Percentiles rank a stretch among this genome's conserved stretches.
Evolutionary conservation across 768 basidiomycete species (phyloP).

Genomic region (Naganishia friedmannii): DNA sequence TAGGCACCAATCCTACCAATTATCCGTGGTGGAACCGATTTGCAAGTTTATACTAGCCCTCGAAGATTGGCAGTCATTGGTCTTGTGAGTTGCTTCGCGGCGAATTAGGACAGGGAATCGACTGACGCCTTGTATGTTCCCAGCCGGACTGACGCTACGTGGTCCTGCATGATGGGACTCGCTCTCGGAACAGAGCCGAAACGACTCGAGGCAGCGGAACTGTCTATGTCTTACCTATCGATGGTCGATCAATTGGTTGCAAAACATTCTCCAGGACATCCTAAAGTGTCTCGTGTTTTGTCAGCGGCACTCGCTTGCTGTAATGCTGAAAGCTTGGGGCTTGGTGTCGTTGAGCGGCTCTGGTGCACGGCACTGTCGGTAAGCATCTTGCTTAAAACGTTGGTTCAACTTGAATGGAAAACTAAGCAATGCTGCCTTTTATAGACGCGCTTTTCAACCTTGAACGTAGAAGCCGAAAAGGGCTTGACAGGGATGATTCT

Average conservation of each 20-base stretch:
- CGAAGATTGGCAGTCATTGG: slow-evolving; percentile 7
- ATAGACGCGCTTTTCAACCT: neutral
- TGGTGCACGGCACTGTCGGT: slow-evolving; percentile 10
- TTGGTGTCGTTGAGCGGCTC: neutral
- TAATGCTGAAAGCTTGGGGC: neutral
- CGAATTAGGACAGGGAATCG: neutral
- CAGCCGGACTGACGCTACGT: neutral
- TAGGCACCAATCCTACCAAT: neutral
- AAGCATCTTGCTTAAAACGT: neutral
- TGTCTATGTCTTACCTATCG: neutral
- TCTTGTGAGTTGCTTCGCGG: neutral
- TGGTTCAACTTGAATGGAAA: neutral
- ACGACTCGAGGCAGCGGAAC: neutral
- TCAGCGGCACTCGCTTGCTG: neutral
- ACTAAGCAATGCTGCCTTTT: neutral
- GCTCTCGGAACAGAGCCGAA: neutral
- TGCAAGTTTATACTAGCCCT: slow-evolving; percentile 1
- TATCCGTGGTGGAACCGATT: neutral
- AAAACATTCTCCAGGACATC: neutral
- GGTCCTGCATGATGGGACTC: neutral
- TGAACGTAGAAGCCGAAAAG: neutral
- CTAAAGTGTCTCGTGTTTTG: neutral
- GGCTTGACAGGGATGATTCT: neutral
- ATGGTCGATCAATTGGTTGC: neutral
- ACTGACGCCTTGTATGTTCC: neutral